Percentiles rank a stretch among this genome's conserved stretches.
Conservation (phyloP, 495 filamentous ascomycete species). For the Penicillium turbatum region DNA sequence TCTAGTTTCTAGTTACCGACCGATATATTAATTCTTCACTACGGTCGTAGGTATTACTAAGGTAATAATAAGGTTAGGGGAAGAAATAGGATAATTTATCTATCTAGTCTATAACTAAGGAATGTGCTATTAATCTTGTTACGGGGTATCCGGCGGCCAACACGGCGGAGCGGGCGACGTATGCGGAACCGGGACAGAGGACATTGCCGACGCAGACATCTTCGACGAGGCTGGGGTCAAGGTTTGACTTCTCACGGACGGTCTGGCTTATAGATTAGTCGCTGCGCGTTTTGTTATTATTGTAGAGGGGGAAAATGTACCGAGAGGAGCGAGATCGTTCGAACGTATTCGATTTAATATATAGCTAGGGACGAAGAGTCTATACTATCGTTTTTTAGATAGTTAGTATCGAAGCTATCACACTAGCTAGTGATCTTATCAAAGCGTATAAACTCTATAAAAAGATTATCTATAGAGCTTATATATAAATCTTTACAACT, state of each 20-base stretch:
- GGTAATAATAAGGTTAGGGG: too few relatives aligned
- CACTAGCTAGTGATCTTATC: neutral
- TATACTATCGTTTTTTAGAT: too few relatives aligned
- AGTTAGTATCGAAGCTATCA: too few relatives aligned
- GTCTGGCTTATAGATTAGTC: slow-evolving; percentile 22
- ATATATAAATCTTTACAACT: neutral
- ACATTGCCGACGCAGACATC: slow-evolving; percentile 92
- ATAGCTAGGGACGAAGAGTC: too few relatives aligned
- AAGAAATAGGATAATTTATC: too few relatives aligned
- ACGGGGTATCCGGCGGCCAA: slow-evolving; percentile 91
- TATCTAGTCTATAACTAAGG: too few relatives aligned
- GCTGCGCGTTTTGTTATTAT: neutral
- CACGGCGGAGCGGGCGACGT: slow-evolving; percentile 80
- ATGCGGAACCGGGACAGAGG: slow-evolving; percentile 54
- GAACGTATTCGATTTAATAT: too few relatives aligned
- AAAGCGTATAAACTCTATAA: neutral
- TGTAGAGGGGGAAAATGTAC: slow-evolving; percentile 41
- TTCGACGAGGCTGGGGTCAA: slow-evolving; percentile 82
- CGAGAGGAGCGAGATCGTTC: slow-evolving; percentile 72
- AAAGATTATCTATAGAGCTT: neutral
- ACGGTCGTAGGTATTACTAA: too few relatives aligned
- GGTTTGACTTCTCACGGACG: slow-evolving; percentile 65
- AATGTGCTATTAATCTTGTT: too few relatives aligned
- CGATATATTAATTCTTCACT: too few relatives aligned
- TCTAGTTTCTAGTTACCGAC: too few relatives aligned